Evolutionary conservation across 164 flowering plant genomes (phyloP).

Genomic region (Vitis cinerea): DNA sequence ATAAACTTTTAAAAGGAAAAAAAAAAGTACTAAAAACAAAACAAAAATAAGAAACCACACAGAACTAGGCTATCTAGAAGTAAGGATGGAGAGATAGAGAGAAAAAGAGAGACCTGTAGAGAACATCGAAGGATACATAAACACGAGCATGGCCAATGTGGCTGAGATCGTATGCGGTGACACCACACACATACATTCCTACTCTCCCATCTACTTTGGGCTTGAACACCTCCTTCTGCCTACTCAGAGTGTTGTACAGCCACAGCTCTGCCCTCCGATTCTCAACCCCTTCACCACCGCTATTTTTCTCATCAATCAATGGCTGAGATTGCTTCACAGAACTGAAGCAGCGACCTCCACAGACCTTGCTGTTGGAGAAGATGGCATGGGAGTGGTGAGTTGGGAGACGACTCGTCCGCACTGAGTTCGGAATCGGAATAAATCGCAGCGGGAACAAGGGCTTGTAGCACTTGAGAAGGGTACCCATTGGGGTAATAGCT

Average conservation of each 20-base stretch:
- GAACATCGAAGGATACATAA: constrained; percentile 80
- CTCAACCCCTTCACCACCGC: constrained; percentile 4
- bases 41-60: not conserved
- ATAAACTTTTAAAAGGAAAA: too few species aligned
- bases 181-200: constrained; percentile 91
- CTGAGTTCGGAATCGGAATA: constrained; percentile 14
- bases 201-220: constrained; percentile 67
- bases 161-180: constrained; percentile 87
- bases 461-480: constrained; percentile 33
- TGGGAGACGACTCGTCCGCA: constrained; percentile 12
- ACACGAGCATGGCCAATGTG: constrained; percentile 93
- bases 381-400: constrained; percentile 1
- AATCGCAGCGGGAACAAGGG: constrained; percentile 28
- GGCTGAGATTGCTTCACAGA: constrained; percentile 9
- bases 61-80: not conserved
- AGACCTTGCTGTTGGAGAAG: not conserved
- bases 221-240: constrained; percentile 62
- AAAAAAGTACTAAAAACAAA: too few species aligned
- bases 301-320: constrained; percentile 4
- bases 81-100: not conserved
- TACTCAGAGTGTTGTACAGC: constrained; percentile 80
- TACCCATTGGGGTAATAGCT: constrained; percentile 22
- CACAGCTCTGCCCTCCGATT: constrained; percentile 39
- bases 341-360: constrained; percentile 9
- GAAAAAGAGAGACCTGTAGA: constrained; percentile 54